Base-by-base conservation (phyloP, 2,329 filamentous ascomycete species). In the Teratosphaeria epicoccoides region DNA sequence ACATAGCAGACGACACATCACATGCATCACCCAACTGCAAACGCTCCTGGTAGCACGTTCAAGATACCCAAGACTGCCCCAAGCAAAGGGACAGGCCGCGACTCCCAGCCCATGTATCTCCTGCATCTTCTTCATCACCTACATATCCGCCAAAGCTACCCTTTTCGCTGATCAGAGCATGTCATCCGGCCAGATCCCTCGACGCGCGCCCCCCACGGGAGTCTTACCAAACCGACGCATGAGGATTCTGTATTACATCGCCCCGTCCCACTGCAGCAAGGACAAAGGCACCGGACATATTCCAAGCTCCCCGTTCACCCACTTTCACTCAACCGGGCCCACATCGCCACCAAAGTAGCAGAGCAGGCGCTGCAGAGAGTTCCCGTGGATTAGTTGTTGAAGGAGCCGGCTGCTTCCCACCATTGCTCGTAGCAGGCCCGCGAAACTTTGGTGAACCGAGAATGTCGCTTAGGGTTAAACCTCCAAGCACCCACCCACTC, bases 401-500 rank as follows among this genome's bases (percentile, higher is more conserved):
- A 77, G 74, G 75, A 73, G 72, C 78, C 73, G 77, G 82, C 82
- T 82, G 85, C 83, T 37, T 79, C 73, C 75, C 70, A 81, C 47
- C 47, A 49, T 24, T 37, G 24, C 25, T 49, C 51, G 47, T 52
- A 51, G 47, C 50, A 54, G 51, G 49, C 55, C 57, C 63, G 58
- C 55, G 57, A 66, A 51, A 63, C 82, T 63, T 58, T 64, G 55
- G 61, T 68, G 66, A 81, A 83, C 87, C 86, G 85, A 82, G 75
- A 70, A 74, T 56, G 64, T 71, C 74, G 75, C 79, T 86, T 95
- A 95, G 90, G 90, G 90, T 95, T 95, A 95, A 90, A 87, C 90
- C 90, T 87, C 88, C 58, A 47, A 54, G 47, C 52, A 51, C 49
- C 51, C 49, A 49, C 33, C 51, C 47, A 43, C 40, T 29, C 40